These are phyloP conservation scores for Dictyostelium intermedium DNA, from an alignment of 78 protist species.

Conservation along the genomic window DNA sequence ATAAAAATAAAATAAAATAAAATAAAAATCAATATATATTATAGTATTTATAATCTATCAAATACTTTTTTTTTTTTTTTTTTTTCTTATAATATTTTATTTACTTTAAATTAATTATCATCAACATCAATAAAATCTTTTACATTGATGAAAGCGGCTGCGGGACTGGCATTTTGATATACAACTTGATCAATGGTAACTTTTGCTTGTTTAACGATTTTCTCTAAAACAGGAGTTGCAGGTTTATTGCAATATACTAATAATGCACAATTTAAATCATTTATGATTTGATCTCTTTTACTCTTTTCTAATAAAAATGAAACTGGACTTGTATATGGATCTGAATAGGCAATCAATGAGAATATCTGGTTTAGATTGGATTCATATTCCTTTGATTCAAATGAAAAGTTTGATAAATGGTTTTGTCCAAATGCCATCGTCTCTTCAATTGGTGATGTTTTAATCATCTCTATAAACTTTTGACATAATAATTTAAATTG, in stretches of 20 bases:
- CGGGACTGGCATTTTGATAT: slow-evolving; percentile 31
- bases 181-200: slow-evolving; percentile 50
- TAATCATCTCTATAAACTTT: slow-evolving; percentile 81
- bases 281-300: slow-evolving; percentile 77
- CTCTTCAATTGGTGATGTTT: slow-evolving; percentile 49
- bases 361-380: slow-evolving; percentile 50
- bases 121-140: slow-evolving; percentile 42
- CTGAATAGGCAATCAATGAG: slow-evolving; percentile 78
- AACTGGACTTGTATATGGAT: slow-evolving; percentile 73
- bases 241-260: slow-evolving; percentile 46
- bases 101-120: not conserved
- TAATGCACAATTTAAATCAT: slow-evolving; percentile 77
- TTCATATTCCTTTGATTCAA: slow-evolving; percentile 13
- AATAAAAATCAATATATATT: too few species aligned
- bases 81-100: not conserved
- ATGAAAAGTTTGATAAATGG: not conserved
- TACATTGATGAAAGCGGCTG: slow-evolving; percentile 31
- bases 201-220: slow-evolving; percentile 41
- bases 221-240: slow-evolving; percentile 65
- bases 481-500: slow-evolving; percentile 52
- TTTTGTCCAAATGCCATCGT: slow-evolving; percentile 49
- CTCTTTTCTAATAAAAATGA: slow-evolving; percentile 23
- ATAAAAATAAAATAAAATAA: too few species aligned
- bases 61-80: not conserved
- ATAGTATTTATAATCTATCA: too few species aligned